Percentiles rank a stretch among this genome's conserved stretches.
These are phyloP conservation scores for Hypomyces rosellus DNA, from an alignment of 2,329 filamentous ascomycete species.

Conservation along the genomic window DNA sequence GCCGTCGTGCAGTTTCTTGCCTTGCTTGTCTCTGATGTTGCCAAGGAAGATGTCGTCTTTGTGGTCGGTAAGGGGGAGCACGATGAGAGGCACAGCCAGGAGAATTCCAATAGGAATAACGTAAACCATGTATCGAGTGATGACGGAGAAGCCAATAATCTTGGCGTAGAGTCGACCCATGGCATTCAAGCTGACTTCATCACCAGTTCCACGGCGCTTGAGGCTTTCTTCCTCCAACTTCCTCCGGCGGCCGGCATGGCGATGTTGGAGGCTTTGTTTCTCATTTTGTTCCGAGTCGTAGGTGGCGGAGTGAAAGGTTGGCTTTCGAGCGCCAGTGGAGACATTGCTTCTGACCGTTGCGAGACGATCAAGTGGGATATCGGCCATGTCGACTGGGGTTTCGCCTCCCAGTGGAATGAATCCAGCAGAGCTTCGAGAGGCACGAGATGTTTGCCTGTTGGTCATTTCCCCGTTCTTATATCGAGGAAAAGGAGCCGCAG, in stretches of 20 bases:
- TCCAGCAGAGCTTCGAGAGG: constrained; percentile 29
- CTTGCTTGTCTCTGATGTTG: constrained; percentile 16
- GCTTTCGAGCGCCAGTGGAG: constrained; percentile 48
- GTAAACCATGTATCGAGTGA: constrained; percentile 63
- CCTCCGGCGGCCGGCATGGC: constrained; percentile 41
- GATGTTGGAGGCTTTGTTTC: constrained; percentile 36
- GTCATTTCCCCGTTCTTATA: constrained; percentile 9
- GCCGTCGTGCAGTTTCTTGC: constrained; percentile 20
- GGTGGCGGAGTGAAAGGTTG: constrained; percentile 29
- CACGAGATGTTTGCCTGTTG: constrained; percentile 14
- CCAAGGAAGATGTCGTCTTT: constrained; percentile 33
- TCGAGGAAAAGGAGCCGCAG: too few species aligned
- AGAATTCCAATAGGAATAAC: constrained; percentile 57
- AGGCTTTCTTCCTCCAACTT: constrained; percentile 35
- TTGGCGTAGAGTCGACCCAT: constrained; percentile 61
- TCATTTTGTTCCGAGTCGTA: constrained; percentile 27
- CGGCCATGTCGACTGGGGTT: constrained; percentile 26
- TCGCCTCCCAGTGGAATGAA: constrained; percentile 38
- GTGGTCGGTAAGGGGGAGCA: constrained; percentile 42
- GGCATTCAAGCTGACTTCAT: constrained; percentile 53
- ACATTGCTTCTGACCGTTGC: constrained; percentile 48
- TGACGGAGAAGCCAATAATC: constrained; percentile 55
- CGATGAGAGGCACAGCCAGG: constrained; percentile 55
- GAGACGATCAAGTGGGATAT: constrained; percentile 37
- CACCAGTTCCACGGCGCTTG: constrained; percentile 40